Evolutionary conservation across 441 rosid genomes (phyloP), one percentile per base, ranked within the genome.

Genomic region (Pelargonium fulgidum): DNA sequence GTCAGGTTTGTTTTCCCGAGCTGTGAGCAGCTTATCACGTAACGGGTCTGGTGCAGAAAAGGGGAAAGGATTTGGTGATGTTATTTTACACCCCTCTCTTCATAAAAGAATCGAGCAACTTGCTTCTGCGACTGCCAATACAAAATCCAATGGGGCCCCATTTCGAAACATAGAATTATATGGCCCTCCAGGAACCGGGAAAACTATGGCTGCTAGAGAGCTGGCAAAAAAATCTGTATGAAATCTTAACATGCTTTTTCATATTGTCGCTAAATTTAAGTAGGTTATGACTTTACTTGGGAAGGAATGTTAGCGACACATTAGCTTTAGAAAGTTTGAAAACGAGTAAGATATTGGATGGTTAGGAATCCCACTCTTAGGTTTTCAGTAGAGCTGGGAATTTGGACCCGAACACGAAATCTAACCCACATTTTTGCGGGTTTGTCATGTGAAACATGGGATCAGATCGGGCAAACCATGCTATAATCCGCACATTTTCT

Each of bases 101-200:
- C 82, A 83, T 11, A 92, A 87, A 81, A 82, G 99, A 85, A 85
- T 91, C 56, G 75, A 80, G 63, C 99, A 91, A 75, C 83, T 91
- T 63, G 83, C 99, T 64, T 80, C 79, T 74, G 96, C 99, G 52
- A 94, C 99, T 44, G 96, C 99, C 47, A 94, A 94, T 80, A 94
- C 99, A 12, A 94, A 93, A 81, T 74, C 87, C 42, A 96, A 94
- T 78, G 87, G 86, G 69, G 99, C 99, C 22, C 99, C 99, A 33
- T 94, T 87, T 75, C 79, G 99, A 41, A 94, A 94, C 71, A 85
- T 93, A 93, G 91, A 91, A 66, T 89, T 93, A 81, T 88, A 91
- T 59, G 99, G 99, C 24, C 99, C 99, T 72, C 99, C 99, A 68
- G 99, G 99, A 79, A 94, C 99, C 7, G 99, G 99, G 65, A 94